Evolutionary conservation across 1,139 yeast species (phyloP).

Genomic region (Debaryomycetaceae sp.): DNA sequence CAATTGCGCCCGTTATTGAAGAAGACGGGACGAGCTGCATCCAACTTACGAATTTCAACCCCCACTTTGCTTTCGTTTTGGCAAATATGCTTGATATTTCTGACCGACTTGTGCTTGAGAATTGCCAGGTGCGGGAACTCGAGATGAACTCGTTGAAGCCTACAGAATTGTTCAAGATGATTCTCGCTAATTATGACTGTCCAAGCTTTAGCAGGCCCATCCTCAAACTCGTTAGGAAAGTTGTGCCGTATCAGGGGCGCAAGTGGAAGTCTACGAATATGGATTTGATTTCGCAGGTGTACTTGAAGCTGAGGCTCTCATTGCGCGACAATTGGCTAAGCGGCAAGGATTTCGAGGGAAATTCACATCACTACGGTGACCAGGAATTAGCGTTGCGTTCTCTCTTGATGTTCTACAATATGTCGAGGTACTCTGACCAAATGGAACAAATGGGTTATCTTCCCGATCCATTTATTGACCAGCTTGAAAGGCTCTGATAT

Average conservation of each 20-base stretch:
- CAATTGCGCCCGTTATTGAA: constrained; percentile 17
- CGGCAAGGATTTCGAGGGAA: constrained; percentile 68
- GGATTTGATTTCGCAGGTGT: constrained; percentile 86
- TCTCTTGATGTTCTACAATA: constrained; percentile 67
- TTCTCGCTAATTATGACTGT: constrained; percentile 45
- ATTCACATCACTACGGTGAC: constrained; percentile 59
- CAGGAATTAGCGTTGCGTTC: constrained; percentile 83
- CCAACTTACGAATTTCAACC: constrained; percentile 24
- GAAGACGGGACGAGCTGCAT: constrained; percentile 18
- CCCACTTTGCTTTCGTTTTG: constrained; percentile 33
- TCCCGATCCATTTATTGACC: too few relatives aligned
- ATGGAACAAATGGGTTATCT: constrained; percentile 50
- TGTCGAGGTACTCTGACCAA: constrained; percentile 39
- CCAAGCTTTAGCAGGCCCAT: constrained; percentile 57
- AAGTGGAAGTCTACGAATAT: constrained; percentile 91
- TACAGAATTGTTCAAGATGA: constrained; percentile 35
- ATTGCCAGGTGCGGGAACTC: constrained; percentile 42
- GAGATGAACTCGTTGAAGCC: constrained; percentile 48
- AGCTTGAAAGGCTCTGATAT: too few relatives aligned
- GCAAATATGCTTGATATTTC: constrained; percentile 33
- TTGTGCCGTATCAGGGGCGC: constrained; percentile 85
- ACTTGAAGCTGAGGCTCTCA: constrained; percentile 59
- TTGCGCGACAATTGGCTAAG: constrained; percentile 84
- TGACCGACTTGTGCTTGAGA: constrained; percentile 34
- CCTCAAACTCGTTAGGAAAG: constrained; percentile 61